Conservation (phyloP, 1,139 yeast species). For the Candida anutae region DNA sequence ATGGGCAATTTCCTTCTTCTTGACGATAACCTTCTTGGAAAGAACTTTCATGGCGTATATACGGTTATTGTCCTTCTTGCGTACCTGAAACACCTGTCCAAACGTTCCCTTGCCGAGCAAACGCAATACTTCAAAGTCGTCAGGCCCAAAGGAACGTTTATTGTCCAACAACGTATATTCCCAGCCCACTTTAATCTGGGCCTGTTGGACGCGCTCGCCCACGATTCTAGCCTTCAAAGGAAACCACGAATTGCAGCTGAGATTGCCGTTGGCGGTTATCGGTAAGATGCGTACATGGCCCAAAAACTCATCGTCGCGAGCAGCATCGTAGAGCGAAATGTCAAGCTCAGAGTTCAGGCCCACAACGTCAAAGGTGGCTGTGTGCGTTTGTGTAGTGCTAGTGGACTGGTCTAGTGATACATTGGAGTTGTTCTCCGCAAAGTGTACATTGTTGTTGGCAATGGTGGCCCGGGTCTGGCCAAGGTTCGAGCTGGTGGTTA, state of each 20-base stretch:
- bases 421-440: background rate
- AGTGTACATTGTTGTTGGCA: background rate
- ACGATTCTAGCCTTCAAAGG: constrained; percentile 63
- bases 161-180: constrained; percentile 58
- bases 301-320: constrained; percentile 70
- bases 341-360: constrained; percentile 79
- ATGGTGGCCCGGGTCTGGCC: background rate
- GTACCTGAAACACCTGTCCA: constrained; percentile 95
- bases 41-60: constrained; percentile 96
- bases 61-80: constrained; percentile 79
- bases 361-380: constrained; percentile 81
- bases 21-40: constrained; percentile 88
- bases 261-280: constrained; percentile 36
- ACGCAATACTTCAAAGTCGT: constrained; percentile 85
- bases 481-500: constrained; percentile 10
- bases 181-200: constrained; percentile 69
- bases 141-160: constrained; percentile 80
- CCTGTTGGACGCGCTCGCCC: constrained; percentile 64
- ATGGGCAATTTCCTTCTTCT: constrained; percentile 94
- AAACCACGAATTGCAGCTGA: constrained; percentile 56
- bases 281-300: constrained; percentile 80
- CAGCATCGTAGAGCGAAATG: constrained; percentile 80
- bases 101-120: constrained; percentile 93
- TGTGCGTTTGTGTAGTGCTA: constrained; percentile 4
- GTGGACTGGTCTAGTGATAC: constrained; percentile 11